A percentile compares a stretch with the other conserved stretches of the same genome.
Conservation (phyloP, 1,284 basidiomycete genomes). For the Leccinum subrobustum region DNA sequence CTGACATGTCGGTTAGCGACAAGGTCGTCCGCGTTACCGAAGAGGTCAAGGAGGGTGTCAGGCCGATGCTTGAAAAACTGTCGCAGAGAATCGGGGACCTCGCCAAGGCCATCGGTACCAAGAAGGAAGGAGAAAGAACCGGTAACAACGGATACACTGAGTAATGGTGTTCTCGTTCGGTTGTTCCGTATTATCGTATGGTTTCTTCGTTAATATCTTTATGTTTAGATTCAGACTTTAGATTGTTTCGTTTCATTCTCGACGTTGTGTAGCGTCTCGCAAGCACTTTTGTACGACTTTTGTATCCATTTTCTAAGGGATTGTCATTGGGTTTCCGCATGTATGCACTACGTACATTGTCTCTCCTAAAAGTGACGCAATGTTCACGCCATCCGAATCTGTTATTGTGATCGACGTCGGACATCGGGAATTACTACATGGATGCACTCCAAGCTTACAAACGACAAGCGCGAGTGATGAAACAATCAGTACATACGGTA, state of each 20-base stretch:
- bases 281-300: constrained; percentile 24
- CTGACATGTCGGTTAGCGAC: constrained; percentile 56
- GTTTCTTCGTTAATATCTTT: constrained; percentile 17
- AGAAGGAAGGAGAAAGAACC: constrained; percentile 26
- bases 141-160: constrained; percentile 14
- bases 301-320: constrained; percentile 4
- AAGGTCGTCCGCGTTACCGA: constrained; percentile 56
- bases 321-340: constrained; percentile 7
- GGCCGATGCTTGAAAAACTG: constrained; percentile 51
- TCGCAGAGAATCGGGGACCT: constrained; percentile 30
- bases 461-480: constrained; percentile 4
- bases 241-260: constrained; percentile 17
- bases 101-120: constrained; percentile 26
- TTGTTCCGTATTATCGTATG: constrained; percentile 15
- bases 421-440: neutral
- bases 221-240: constrained; percentile 32
- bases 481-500: constrained; percentile 8
- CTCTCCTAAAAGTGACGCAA: constrained; percentile 5
- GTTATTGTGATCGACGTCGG: neutral
- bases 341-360: constrained; percentile 17
- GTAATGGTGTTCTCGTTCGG: constrained; percentile 2
- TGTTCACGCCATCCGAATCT: neutral
- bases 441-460: constrained; percentile 9
- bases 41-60: constrained; percentile 57
- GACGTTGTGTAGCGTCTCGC: constrained; percentile 13